Evolutionary conservation across 176 grass and related monocot genomes (phyloP), one percentile per base, ranked within the genome.

Genomic region (Lolium rigidum): DNA sequence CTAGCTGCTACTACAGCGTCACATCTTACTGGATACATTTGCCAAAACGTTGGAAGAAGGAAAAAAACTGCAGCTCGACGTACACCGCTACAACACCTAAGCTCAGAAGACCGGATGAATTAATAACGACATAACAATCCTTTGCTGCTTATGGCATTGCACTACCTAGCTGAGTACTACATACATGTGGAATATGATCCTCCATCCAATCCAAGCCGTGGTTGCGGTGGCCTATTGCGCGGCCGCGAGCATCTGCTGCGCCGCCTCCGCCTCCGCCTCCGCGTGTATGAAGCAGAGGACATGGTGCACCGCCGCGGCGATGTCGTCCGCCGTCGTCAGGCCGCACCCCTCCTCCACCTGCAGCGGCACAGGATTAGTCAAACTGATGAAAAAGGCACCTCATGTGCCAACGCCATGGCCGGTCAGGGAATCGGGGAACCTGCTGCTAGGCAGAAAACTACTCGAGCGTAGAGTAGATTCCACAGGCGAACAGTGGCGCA

Each of bases 321-420:
- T 89, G 61, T 99, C 94, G 43, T 99, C 94, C 60, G 84, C 92
- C 31, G 88, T 93, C 31, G 88, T 81, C 62, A 97, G 56, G 74
- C 44, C 82, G 83, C 94, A 99, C 16, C 92, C 94, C 78, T 99
- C 97, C 76, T 99, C 97, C 43, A 99, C 88, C 97, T 99, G 89
- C 80, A 52, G 22, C 2, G 1, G 7, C 41, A 68, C 7, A 78
- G 15, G 10, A 2, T 80, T 74, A 79, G 80, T 17, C 22, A n/a
- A 74, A 14, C 58, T 37, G 48, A 58, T 22, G 4, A 79, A 8
- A 7, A 49, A 9, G 10, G 18, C 7, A 2, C 5, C 20, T 43
- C 13, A 48, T 15, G 21, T 25, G 18, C 26, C 0, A 3, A 47
- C 11, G 76, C 79, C 13, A 83, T 72, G 79, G 43, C 79, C 54